Percentiles rank a stretch among this genome's conserved stretches.
Conservation (phyloP, 192 early-diverging fungal genomes). For the Umbelopsis isabellina region DNA sequence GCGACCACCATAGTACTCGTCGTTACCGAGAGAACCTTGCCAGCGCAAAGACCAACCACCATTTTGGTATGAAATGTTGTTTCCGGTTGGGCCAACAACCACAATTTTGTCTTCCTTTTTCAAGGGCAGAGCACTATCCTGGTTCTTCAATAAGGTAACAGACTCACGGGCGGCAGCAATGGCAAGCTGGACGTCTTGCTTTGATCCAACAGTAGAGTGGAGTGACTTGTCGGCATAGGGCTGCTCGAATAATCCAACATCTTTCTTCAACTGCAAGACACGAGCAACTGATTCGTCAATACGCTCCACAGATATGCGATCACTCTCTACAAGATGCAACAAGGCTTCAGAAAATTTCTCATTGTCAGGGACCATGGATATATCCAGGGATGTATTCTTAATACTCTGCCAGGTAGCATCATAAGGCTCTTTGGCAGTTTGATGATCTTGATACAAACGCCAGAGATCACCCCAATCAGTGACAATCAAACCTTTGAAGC, state of each 20-base stretch:
- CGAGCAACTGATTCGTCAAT: slow-evolving; percentile 57
- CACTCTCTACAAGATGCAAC: slow-evolving; percentile 43
- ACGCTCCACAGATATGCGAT: slow-evolving; percentile 39
- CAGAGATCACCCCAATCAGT: slow-evolving; percentile 66
- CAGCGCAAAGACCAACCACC: slow-evolving; percentile 70
- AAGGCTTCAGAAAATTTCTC: slow-evolving; percentile 49
- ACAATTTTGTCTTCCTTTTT: slow-evolving; percentile 43
- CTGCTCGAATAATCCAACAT: slow-evolving; percentile 60
- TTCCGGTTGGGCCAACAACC: slow-evolving; percentile 62
- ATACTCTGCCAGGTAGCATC: slow-evolving; percentile 51
- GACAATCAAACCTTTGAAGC: slow-evolving; percentile 62
- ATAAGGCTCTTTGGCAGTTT: slow-evolving; percentile 37
- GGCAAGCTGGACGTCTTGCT: slow-evolving; percentile 52
- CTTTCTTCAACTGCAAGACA: slow-evolving; percentile 68
- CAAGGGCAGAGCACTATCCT: slow-evolving; percentile 50
- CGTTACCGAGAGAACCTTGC: slow-evolving; percentile 47
- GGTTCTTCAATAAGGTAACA: slow-evolving; percentile 62
- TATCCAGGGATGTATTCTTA: slow-evolving; percentile 55
- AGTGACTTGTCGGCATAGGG: slow-evolving; percentile 40
- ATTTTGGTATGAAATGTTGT: slow-evolving; percentile 53
- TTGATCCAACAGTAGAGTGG: slow-evolving; percentile 46
- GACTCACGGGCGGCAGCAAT: slow-evolving; percentile 57
- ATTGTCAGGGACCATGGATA: slow-evolving; percentile 67
- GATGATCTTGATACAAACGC: slow-evolving; percentile 52
- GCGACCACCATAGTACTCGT: background rate